A percentile compares a stretch with the other conserved stretches of the same genome.
These are phyloP conservation scores for Herpetomonas tarakana DNA, from an alignment of 208 protist species.

Conservation along the genomic window DNA sequence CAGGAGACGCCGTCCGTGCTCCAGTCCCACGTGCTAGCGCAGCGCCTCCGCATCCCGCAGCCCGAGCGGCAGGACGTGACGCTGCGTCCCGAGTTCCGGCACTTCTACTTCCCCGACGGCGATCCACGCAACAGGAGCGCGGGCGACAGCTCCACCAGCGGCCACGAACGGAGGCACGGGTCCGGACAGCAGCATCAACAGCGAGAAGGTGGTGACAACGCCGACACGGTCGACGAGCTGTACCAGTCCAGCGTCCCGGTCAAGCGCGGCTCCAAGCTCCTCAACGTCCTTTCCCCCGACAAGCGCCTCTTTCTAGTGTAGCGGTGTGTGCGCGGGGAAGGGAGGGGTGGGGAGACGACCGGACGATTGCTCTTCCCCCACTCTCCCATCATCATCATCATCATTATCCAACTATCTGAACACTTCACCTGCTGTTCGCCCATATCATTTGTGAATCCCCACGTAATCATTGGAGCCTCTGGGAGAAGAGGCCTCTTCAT, in stretches of 20 bases:
- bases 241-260: background rate
- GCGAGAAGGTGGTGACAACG: no score
- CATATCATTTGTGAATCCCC: no score
- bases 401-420: background rate
- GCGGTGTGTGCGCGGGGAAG: background rate
- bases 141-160: no score
- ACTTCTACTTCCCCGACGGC: conserved; percentile 19
- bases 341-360: no score
- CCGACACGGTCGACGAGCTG: conserved; percentile 4
- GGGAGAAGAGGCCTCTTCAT: no score
- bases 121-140: no score
- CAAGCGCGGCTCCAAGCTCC: conserved; percentile 10
- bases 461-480: no score
- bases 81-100: conserved; percentile 12
- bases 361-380: no score
- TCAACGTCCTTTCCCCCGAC: conserved; percentile 16
- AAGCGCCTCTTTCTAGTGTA: conserved; percentile 3
- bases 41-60: conserved; percentile 6
- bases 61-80: conserved; percentile 22
- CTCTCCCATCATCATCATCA: background rate
- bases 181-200: no score
- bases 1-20: conserved; percentile 13
- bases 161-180: background rate
- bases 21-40: conserved; percentile 14
- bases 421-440: no score